Evolutionary conservation across 208 protist genomes (phyloP).

Genomic region (Crithidia fasciculata): DNA sequence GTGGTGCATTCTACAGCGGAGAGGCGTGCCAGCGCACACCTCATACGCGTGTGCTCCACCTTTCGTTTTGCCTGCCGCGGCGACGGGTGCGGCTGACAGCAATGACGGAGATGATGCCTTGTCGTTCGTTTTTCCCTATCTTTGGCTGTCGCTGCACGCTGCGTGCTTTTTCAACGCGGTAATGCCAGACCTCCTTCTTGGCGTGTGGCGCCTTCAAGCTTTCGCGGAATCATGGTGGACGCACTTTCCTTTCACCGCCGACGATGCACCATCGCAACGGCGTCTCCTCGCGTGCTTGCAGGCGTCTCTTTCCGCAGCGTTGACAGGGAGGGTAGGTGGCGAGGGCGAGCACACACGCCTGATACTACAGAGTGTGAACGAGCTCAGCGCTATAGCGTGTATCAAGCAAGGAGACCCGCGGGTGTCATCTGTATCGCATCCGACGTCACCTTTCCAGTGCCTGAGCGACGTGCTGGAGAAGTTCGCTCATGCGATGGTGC

Average conservation of each 20-base stretch:
- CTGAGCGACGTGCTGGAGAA: background rate
- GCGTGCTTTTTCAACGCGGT: background rate
- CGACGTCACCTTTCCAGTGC: background rate
- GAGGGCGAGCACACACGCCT: background rate
- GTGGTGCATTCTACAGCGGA: too few species aligned
- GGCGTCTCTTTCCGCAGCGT: background rate
- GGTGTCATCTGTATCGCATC: background rate
- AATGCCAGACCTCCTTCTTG: background rate
- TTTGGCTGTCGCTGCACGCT: background rate
- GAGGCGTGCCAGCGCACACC: too few species aligned
- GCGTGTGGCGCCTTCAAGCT: conserved; percentile 10
- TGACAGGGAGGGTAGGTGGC: background rate
- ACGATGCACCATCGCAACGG: background rate
- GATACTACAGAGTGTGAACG: background rate
- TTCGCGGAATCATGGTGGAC: conserved; percentile 5
- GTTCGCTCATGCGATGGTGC: background rate
- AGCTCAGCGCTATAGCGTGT: background rate
- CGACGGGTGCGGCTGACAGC: too few species aligned
- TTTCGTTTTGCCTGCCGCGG: too few species aligned
- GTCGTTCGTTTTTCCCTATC: background rate
- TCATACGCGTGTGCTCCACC: too few species aligned
- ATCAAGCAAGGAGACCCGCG: too few species aligned
- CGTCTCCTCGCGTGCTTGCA: conserved; percentile 11
- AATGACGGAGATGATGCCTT: too few species aligned
- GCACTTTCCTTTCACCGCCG: conserved; percentile 4